Conservation (phyloP, 1,139 yeast genomes). For the Yamadazyma taylorii region DNA sequence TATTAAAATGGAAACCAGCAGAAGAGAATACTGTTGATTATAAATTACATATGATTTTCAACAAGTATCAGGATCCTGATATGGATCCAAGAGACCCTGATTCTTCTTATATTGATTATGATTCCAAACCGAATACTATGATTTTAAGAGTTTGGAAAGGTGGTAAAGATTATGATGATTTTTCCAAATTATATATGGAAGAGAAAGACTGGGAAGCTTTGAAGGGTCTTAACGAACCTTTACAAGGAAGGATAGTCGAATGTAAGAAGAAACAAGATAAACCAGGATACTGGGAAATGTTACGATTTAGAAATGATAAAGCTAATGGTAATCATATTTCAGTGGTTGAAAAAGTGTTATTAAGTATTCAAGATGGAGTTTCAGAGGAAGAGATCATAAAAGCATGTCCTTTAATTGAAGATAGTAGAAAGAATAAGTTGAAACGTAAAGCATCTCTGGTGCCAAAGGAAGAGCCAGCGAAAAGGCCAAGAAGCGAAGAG, state of each 20-base stretch:
- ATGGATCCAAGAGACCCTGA: constrained; percentile 71
- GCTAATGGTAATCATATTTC: constrained; percentile 79
- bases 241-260: constrained; percentile 90
- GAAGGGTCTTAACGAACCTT: constrained; percentile 70
- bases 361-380: constrained; percentile 86
- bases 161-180: constrained; percentile 61
- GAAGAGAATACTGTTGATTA: constrained; percentile 93
- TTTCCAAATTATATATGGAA: constrained; percentile 59
- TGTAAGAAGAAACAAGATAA: constrained; percentile 58
- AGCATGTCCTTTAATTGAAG: constrained; percentile 29
- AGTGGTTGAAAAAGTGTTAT: constrained; percentile 78
- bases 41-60: constrained; percentile 68
- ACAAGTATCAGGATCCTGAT: constrained; percentile 65
- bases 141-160: constrained; percentile 83
- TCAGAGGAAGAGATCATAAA: constrained; percentile 69
- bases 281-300: constrained; percentile 72
- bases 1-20: constrained; percentile 96
- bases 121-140: constrained; percentile 64
- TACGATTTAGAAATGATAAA: constrained; percentile 93
- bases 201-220: constrained; percentile 83
- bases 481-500: constrained; percentile 3
- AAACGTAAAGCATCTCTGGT: constrained; percentile 19
- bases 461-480: constrained; percentile 6
- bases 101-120: constrained; percentile 77
- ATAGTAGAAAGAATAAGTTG: constrained; percentile 10